phyloP scores from a whole-genome alignment of 2,329 filamentous ascomycete species.

The Xylaria sp. region DNA sequence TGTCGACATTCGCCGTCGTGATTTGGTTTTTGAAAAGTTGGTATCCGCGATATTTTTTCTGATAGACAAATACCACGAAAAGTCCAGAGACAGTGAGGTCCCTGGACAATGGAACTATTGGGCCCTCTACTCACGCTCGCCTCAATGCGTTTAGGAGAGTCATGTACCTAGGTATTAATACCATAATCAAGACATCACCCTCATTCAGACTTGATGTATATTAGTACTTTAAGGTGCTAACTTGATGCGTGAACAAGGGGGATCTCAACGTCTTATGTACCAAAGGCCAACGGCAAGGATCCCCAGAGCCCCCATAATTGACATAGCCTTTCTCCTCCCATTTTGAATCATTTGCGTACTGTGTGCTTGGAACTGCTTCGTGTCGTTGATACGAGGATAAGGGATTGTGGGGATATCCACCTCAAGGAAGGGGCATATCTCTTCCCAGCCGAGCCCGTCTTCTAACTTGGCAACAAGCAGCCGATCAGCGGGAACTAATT shows the following conservation, averaged over 20 bases:
- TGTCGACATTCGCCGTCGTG: slow-evolving; percentile 41
- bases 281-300: slow-evolving; percentile 25
- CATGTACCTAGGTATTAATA: slow-evolving; percentile 2
- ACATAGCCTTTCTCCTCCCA: slow-evolving; percentile 21
- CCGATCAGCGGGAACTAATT: slow-evolving; percentile 34
- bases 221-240: not conserved
- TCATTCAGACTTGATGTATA: not conserved
- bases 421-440: slow-evolving; percentile 37
- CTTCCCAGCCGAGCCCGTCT: slow-evolving; percentile 36
- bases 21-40: slow-evolving; percentile 40
- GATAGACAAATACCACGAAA: slow-evolving; percentile 23
- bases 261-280: slow-evolving; percentile 21
- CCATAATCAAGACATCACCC: not conserved
- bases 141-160: slow-evolving; percentile 3
- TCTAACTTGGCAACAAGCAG: slow-evolving; percentile 36
- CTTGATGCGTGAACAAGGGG: not conserved
- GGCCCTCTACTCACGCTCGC: not conserved
- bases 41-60: slow-evolving; percentile 31
- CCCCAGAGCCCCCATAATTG: slow-evolving; percentile 3
- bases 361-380: slow-evolving; percentile 28
- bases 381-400: slow-evolving; percentile 37
- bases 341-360: slow-evolving; percentile 4
- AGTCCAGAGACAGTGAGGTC: not conserved
- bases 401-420: slow-evolving; percentile 31
- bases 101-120: not conserved